A percentile compares a stretch with the other conserved stretches of the same genome.
Conservation (phyloP, 495 filamentous ascomycete species). For the Podospora bellae-mahoneyi region DNA sequence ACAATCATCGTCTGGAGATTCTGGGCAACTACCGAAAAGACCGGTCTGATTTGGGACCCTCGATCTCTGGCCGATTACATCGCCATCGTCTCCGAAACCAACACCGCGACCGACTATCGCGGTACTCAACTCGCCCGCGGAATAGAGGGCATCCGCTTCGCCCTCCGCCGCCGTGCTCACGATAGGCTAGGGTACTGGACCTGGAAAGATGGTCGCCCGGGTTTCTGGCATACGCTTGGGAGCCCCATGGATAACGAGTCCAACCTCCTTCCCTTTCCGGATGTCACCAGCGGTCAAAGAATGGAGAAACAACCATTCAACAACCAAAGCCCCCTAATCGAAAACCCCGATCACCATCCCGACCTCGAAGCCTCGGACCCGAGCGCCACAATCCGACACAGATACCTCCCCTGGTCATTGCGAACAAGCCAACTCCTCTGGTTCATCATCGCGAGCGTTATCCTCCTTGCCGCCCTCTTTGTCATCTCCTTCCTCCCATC, state of each 20-base stretch:
- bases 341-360: constrained; percentile 22
- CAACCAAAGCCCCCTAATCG: not conserved
- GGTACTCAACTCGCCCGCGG: constrained; percentile 57
- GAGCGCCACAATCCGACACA: constrained; percentile 52
- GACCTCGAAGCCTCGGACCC: constrained; percentile 36
- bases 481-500: constrained; percentile 70
- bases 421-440: constrained; percentile 58
- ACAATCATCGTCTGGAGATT: constrained; percentile 49
- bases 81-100: constrained; percentile 72
- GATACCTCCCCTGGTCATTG: constrained; percentile 78
- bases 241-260: constrained; percentile 33
- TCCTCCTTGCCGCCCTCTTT: constrained; percentile 69
- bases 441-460: constrained; percentile 59
- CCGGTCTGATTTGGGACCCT: constrained; percentile 82
- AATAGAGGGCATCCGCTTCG: constrained; percentile 44
- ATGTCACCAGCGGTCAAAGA: constrained; percentile 24
- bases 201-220: constrained; percentile 45
- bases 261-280: constrained; percentile 22
- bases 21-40: constrained; percentile 51
- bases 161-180: constrained; percentile 47
- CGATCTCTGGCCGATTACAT: constrained; percentile 75
- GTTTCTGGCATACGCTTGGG: constrained; percentile 46
- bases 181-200: constrained; percentile 83
- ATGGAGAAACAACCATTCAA: constrained; percentile 43
- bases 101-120: constrained; percentile 63